Evolutionary conservation across 1,139 yeast species (phyloP).

Genomic region (Zhuliangozyma parablackwelliae): DNA sequence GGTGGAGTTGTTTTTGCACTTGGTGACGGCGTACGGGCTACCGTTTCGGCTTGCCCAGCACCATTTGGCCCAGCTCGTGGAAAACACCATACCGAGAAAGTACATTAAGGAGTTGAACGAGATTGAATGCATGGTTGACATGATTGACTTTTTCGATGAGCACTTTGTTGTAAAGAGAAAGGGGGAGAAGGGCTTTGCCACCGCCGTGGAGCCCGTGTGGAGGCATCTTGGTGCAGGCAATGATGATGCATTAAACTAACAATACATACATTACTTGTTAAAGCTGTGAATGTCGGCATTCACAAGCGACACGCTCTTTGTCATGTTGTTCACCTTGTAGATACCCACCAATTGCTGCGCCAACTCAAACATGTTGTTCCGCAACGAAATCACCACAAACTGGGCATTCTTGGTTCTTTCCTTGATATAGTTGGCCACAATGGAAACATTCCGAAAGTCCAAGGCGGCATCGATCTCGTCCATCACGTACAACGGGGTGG

Average conservation of each 20-base stretch:
- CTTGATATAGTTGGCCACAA: slow-evolving; percentile 94
- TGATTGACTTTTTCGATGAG: slow-evolving; percentile 79
- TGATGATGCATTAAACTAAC: slow-evolving; percentile 2
- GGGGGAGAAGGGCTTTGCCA: slow-evolving; percentile 67
- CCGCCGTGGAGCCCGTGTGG: slow-evolving; percentile 53
- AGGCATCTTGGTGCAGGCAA: too few relatives aligned
- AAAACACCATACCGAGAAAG: slow-evolving; percentile 52
- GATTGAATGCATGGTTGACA: slow-evolving; percentile 50
- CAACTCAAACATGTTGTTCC: slow-evolving; percentile 97
- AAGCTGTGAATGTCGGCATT: slow-evolving; percentile 44
- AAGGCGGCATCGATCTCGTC: slow-evolving; percentile 99
- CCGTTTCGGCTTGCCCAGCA: slow-evolving; percentile 84
- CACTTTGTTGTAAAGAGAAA: slow-evolving; percentile 61
- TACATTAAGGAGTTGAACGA: slow-evolving; percentile 64
- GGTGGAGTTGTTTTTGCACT: slow-evolving; percentile 76
- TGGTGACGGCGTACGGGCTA: slow-evolving; percentile 72
- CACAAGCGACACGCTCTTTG: slow-evolving; percentile 73
- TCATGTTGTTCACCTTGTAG: slow-evolving; percentile 89
- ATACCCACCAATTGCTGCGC: slow-evolving; percentile 94
- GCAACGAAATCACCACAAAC: slow-evolving; percentile 87
- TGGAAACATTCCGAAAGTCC: slow-evolving; percentile 93
- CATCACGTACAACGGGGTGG: slow-evolving; percentile 97
- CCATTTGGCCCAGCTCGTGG: slow-evolving; percentile 83
- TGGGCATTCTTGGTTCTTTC: slow-evolving; percentile 96
- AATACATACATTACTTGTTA: slow-evolving; percentile 13